Evolutionary conservation across 2,329 filamentous ascomycete genomes (phyloP).

Genomic region (Chalaropsis ovoidea): DNA sequence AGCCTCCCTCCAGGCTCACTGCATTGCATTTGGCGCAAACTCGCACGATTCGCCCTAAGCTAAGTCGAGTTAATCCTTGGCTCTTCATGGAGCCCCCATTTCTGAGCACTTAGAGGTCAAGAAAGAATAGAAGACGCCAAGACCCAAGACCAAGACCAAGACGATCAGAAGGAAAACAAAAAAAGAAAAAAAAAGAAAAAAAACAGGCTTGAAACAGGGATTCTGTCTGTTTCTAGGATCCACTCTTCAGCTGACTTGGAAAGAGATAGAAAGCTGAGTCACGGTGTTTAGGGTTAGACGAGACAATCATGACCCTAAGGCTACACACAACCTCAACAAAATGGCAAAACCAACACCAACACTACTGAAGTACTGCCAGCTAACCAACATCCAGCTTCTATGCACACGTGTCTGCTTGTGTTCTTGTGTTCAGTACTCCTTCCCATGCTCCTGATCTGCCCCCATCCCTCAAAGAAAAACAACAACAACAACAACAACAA

Average conservation of each 20-base stretch:
- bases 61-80: no score
- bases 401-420: not conserved
- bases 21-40: no score
- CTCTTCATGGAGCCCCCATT: no score
- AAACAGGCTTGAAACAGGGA: not conserved
- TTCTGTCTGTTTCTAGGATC: not conserved
- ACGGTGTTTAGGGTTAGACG: not conserved
- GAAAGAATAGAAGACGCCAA: no score
- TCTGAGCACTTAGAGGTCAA: no score
- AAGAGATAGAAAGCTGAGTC: not conserved
- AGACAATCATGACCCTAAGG: not conserved
- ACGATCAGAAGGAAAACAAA: not conserved
- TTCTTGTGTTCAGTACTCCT: not conserved
- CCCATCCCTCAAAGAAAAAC: not conserved
- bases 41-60: no score
- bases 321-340: not conserved
- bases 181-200: not conserved
- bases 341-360: no score
- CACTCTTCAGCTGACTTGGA: slow-evolving; percentile 16
- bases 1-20: not conserved
- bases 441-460: not conserved
- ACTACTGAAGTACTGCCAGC: not conserved
- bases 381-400: not conserved
- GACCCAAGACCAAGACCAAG: no score
- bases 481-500: not conserved